Base-by-base conservation (phyloP, 495 filamentous ascomycete genomes). In the Choiromyces venosus region DNA sequence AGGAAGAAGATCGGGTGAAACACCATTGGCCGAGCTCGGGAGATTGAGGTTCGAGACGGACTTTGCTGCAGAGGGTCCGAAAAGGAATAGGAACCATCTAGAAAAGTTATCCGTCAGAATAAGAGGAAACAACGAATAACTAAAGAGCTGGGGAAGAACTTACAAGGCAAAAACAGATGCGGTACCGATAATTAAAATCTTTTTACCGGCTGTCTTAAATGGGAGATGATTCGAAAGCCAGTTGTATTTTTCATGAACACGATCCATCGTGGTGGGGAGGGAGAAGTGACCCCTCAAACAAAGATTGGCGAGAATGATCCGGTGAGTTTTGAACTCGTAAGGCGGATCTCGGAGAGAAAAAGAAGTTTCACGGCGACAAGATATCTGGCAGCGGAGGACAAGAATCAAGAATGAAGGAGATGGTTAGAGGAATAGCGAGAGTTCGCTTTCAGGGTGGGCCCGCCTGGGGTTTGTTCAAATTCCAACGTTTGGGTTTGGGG, bases 31-130 rank as follows among this genome's bases (percentile, higher is more conserved):
- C 52, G 52, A 61, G 1, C 52, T 14, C 25, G 42, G 39, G 25
- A 33, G 66, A 46, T 29, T 42, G 1, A 64, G 37, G 37, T 44
- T 64, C 9, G 36, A 68, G 18, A 73, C 25, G 36, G 37, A 36
- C 19, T 44, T 72, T 37, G 42, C 72, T 29, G 25, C 10, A 1
- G 73, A 39, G 14, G 71, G 65, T 14, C 65, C 10, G 71, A 75
- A 42, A 18, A 46, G 21, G 29, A 75, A 74, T 2, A 68, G 25
- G 21, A 65, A 68, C 65, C 65, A 74, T 37, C 73, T 75, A 9
- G 25, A n/a, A 29, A 29, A 25, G 21, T 39, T 5, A 19, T 29
- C 46, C 9, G n/a, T 56, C 14, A 29, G 46, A 56, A 8, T 25
- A 2, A 56, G 12, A 56, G 46, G 9, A 56, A 33, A 33, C 33